Evolutionary conservation across 257 asterid species (phyloP).

Genomic region (Thymus mandschuricus): DNA sequence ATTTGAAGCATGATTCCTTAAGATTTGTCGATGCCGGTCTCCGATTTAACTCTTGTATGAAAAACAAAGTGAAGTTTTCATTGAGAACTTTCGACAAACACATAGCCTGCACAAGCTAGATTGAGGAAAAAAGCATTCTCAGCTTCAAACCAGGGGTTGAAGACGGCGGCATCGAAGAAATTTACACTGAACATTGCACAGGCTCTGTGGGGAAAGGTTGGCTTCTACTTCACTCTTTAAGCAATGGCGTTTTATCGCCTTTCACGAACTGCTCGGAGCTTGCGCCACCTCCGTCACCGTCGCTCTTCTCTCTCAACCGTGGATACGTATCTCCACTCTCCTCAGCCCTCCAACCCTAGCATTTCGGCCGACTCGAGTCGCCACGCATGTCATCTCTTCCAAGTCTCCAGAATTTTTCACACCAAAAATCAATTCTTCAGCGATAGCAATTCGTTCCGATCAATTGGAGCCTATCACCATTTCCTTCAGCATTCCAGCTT

Average conservation of each 20-base stretch:
- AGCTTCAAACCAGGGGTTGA: neutral
- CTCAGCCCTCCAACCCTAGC: constrained; percentile 15
- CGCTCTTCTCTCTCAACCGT: constrained; percentile 30
- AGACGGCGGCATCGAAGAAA: neutral
- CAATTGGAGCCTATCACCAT: constrained; percentile 39
- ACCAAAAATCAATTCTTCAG: constrained; percentile 22
- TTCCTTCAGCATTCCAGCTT: constrained; percentile 37
- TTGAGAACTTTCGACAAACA: neutral
- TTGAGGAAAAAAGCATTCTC: neutral
- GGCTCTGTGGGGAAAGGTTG: no score
- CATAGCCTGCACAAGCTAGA: neutral
- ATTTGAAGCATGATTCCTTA: neutral
- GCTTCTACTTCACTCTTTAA: neutral
- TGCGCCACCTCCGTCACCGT: constrained; percentile 32
- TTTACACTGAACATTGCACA: neutral
- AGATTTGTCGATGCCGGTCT: neutral
- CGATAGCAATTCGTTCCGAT: constrained; percentile 24
- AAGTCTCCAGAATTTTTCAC: constrained; percentile 23
- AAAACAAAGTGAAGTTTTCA: neutral
- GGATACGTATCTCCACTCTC: constrained; percentile 11
- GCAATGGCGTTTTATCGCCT: constrained; percentile 39
- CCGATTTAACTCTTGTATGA: neutral
- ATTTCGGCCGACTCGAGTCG: constrained; percentile 21
- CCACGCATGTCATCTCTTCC: constrained; percentile 24
- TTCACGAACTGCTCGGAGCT: constrained; percentile 36